Percentiles rank a stretch among this genome's conserved stretches.
These are phyloP conservation scores for Blastocystis hominis DNA, from an alignment of 352 stramenopile species.

Conservation along the genomic window DNA sequence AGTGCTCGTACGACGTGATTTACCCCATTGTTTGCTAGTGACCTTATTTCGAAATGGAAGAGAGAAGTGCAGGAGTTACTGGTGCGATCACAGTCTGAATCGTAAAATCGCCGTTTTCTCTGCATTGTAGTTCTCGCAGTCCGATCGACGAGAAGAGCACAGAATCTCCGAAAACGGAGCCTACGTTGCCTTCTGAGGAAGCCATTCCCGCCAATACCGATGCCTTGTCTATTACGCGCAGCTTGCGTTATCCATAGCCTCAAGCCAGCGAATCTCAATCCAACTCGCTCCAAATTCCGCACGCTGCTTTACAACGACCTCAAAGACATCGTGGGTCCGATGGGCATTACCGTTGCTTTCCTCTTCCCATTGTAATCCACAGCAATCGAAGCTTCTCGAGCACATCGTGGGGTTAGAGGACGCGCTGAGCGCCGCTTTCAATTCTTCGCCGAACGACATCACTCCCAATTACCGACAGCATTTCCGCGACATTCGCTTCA, in stretches of 20 bases:
- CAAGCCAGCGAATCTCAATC: neutral
- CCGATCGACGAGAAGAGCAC: neutral
- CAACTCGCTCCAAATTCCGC: constrained; percentile 41
- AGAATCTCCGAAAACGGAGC: neutral
- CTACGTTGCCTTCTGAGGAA: neutral
- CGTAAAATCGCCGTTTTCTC: neutral
- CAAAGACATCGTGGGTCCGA: neutral
- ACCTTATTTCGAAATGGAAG: constrained; percentile 48
- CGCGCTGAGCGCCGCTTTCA: neutral
- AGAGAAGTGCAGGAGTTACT: neutral
- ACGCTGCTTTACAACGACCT: constrained; percentile 40
- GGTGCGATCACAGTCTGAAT: neutral
- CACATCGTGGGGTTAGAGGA: constrained; percentile 5
- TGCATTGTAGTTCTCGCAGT: constrained; percentile 1
- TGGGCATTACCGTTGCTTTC: neutral
- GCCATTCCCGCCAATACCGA: neutral
- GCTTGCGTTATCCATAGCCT: neutral
- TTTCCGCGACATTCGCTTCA: constrained; percentile 63
- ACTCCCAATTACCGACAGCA: constrained; percentile 2
- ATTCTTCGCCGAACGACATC: neutral
- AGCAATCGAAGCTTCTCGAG: neutral
- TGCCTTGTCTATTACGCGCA: neutral
- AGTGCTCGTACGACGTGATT: neutral
- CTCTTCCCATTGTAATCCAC: neutral
- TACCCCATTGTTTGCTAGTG: neutral